phyloP scores from a whole-genome alignment of 768 basidiomycete species.

The Russula emetica region DNA sequence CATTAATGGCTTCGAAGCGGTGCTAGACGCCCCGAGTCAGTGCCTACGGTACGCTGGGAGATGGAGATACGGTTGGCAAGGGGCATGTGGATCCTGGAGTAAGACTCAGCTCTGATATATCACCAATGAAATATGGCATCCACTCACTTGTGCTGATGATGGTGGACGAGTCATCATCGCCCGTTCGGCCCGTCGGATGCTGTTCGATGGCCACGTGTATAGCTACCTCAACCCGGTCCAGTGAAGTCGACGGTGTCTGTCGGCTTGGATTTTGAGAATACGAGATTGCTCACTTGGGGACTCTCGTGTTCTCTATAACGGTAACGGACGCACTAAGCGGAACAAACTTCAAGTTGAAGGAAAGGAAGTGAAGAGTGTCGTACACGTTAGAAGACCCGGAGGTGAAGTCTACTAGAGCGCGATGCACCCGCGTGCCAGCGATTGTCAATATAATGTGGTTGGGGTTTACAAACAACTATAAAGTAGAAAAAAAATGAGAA shows the following conservation, averaged over 20 bases:
- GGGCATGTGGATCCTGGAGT: background rate
- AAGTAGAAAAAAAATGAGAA: no score
- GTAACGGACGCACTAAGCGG: background rate
- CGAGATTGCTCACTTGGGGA: background rate
- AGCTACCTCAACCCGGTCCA: background rate
- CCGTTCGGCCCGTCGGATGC: background rate
- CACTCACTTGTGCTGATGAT: background rate
- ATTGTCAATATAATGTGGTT: background rate
- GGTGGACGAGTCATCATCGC: background rate
- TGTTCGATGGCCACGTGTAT: background rate
- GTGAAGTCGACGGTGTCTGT: background rate
- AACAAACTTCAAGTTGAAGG: background rate
- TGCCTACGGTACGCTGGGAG: background rate
- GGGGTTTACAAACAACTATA: background rate
- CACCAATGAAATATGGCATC: background rate
- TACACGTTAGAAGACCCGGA: background rate
- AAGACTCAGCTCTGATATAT: background rate
- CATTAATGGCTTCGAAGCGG: background rate
- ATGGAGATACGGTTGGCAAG: background rate
- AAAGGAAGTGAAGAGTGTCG: background rate
- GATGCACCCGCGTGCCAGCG: background rate
- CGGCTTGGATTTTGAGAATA: background rate
- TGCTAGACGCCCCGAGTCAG: background rate
- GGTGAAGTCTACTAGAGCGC: background rate
- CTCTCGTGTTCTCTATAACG: no score